These are phyloP conservation scores for Candida glucosophila DNA, from an alignment of 1,139 yeast species.

Conservation along the genomic window DNA sequence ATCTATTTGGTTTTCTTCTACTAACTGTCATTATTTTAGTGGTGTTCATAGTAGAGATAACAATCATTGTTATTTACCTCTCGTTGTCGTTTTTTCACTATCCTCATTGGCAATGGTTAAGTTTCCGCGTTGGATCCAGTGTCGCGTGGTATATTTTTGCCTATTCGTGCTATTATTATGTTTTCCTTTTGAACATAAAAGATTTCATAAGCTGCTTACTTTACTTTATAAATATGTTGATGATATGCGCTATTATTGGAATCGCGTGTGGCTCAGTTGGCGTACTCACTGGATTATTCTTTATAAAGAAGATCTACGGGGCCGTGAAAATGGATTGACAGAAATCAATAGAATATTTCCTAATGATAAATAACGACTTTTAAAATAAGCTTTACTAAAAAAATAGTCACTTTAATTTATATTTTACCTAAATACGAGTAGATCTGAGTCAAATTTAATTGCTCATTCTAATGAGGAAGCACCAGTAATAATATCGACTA, in stretches of 20 bases:
- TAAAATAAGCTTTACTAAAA: too few species aligned
- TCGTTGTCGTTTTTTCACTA: slow-evolving; percentile 51
- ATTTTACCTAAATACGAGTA: too few species aligned
- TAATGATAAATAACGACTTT: too few species aligned
- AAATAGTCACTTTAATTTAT: too few species aligned
- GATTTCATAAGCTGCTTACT: slow-evolving; percentile 66
- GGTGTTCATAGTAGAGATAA: slow-evolving; percentile 60
- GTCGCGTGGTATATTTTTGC: slow-evolving; percentile 61
- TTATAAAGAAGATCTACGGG: slow-evolving; percentile 50
- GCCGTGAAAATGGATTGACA: slow-evolving; percentile 49
- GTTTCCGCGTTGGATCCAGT: slow-evolving; percentile 66
- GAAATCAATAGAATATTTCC: too few species aligned
- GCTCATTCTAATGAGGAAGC: slow-evolving; percentile 98
- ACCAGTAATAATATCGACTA: slow-evolving; percentile 99
- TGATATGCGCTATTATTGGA: slow-evolving; percentile 57
- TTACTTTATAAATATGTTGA: slow-evolving; percentile 64
- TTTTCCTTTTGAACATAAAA: slow-evolving; percentile 44
- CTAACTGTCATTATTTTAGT: slow-evolving; percentile 52
- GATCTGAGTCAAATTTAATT: too few species aligned
- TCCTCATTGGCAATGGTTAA: slow-evolving; percentile 79
- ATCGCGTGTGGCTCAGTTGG: slow-evolving; percentile 74
- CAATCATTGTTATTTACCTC: slow-evolving; percentile 64
- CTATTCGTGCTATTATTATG: slow-evolving; percentile 63
- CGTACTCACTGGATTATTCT: slow-evolving; percentile 52
- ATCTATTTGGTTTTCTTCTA: slow-evolving; percentile 71